Evolutionary conservation across 306 rosid species (phyloP).

Genomic region (Spatholobus suberectus): DNA sequence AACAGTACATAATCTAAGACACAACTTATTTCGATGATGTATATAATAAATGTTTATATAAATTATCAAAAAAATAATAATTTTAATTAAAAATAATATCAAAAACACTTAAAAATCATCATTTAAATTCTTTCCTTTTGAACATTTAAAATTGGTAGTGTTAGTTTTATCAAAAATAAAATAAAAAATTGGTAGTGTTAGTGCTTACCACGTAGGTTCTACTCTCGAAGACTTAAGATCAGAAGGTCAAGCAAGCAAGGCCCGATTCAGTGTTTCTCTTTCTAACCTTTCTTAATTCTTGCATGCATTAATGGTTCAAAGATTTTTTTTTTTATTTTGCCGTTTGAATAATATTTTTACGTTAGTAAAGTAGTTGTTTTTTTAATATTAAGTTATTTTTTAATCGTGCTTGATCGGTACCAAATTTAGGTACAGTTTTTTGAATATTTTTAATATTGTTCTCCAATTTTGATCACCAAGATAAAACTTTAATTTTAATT

Average conservation of each 20-base stretch:
- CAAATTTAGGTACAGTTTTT: no score
- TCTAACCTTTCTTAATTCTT: background rate
- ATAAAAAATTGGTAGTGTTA: no score
- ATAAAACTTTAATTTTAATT: no score
- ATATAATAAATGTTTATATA: background rate
- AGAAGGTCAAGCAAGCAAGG: background rate
- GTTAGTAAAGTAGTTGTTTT: no score
- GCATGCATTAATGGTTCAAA: background rate
- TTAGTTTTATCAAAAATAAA: no score
- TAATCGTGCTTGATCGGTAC: no score
- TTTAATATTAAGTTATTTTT: no score
- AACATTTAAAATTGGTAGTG: background rate
- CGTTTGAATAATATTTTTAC: background rate
- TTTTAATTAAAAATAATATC: background rate
- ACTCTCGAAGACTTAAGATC: background rate
- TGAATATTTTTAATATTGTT: no score
- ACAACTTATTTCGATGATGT: background rate
- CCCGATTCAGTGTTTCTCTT: background rate
- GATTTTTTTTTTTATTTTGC: background rate
- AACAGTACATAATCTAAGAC: no score
- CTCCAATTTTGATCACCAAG: no score
- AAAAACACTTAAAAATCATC: background rate
- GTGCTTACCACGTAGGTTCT: background rate
- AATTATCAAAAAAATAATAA: background rate
- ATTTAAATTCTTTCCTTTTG: background rate